These are phyloP conservation scores for Hortaea werneckii DNA, from an alignment of 2,329 filamentous ascomycete species.

Conservation along the genomic window DNA sequence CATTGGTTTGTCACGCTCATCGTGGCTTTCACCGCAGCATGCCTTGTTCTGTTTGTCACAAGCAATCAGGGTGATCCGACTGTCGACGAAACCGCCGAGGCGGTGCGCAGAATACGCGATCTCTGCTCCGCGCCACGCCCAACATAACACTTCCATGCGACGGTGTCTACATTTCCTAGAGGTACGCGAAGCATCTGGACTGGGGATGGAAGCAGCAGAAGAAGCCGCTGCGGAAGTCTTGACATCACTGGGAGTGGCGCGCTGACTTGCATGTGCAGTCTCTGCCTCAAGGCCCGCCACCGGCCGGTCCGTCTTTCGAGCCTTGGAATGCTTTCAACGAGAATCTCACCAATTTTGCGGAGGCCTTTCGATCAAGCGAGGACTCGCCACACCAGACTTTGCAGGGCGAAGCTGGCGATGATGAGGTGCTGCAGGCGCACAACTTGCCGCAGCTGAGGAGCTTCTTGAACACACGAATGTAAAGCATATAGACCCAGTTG, in stretches of 20 bases:
- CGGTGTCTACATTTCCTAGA: conserved; percentile 6
- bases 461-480: conserved; percentile 2
- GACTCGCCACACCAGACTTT: background rate
- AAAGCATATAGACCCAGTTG: background rate
- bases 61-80: conserved; percentile 9
- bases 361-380: conserved; percentile 2
- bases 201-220: background rate
- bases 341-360: background rate
- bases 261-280: background rate
- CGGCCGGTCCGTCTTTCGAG: background rate
- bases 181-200: background rate
- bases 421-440: conserved; percentile 6
- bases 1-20: conserved; percentile 11
- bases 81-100: conserved; percentile 8
- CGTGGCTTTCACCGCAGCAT: conserved; percentile 9
- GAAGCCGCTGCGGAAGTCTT: background rate
- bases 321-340: background rate
- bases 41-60: conserved; percentile 12
- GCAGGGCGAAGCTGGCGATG: background rate
- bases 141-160: conserved; percentile 3
- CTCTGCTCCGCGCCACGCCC: conserved; percentile 4
- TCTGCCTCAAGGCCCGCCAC: background rate
- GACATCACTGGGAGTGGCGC: background rate
- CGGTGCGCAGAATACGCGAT: conserved; percentile 5
- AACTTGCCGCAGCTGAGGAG: conserved; percentile 3